Percentiles rank a stretch among this genome's conserved stretches.
Conservation (phyloP, 2,329 filamentous ascomycete genomes). For the Pyrenochaeta sp. region DNA sequence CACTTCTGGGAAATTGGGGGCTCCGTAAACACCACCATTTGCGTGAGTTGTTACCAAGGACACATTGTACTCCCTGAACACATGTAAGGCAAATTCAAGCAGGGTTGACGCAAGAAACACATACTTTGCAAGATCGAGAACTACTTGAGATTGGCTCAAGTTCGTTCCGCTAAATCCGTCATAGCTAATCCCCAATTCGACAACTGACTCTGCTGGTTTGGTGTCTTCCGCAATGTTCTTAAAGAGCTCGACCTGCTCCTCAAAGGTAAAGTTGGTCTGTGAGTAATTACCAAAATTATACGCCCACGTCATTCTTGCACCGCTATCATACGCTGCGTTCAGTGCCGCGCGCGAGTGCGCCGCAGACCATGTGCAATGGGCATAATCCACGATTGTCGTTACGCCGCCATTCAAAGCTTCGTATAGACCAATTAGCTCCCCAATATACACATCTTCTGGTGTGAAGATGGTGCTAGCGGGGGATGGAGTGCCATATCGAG, state of each 20-base stretch:
- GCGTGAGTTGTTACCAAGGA: conserved; percentile 55
- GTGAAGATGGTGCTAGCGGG: conserved; percentile 10
- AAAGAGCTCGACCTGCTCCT: conserved; percentile 3
- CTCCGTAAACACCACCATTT: conserved; percentile 17
- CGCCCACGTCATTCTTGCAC: conserved; percentile 20
- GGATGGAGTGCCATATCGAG: conserved; percentile 16
- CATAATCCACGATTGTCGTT: conserved; percentile 57
- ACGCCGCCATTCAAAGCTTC: conserved; percentile 62
- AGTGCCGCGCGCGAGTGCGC: conserved; percentile 56
- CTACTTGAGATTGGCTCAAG: conserved; percentile 3
- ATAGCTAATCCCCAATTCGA: conserved; percentile 7
- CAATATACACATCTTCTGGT: conserved; percentile 33
- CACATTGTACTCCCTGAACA: conserved; percentile 36
- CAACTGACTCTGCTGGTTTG: conserved; percentile 5
- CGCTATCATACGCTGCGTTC: conserved; percentile 58
- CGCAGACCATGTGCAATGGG: conserved; percentile 48
- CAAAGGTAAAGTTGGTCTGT: conserved; percentile 8
- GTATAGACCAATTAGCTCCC: conserved; percentile 51
- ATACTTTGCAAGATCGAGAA: conserved; percentile 12
- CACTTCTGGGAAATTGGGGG: conserved; percentile 36
- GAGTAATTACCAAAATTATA: conserved; percentile 8
- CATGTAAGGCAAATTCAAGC: no score
- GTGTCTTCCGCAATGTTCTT: not conserved
- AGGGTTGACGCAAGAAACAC: no score
- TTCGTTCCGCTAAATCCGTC: conserved; percentile 9